Conservation (phyloP, 129 eudicot species). For the Deinandra increscens region DNA sequence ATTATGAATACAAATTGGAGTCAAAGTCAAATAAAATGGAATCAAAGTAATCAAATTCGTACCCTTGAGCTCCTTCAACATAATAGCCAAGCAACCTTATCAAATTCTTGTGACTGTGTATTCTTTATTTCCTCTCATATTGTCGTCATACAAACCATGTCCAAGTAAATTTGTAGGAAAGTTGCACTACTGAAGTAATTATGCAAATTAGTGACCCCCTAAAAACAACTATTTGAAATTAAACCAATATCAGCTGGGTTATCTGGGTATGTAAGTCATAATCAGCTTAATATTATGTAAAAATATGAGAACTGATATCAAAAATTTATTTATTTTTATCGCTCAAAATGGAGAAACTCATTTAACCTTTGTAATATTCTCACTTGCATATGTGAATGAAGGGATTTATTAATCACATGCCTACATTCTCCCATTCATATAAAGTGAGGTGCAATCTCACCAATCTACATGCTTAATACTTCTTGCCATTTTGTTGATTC, state of each 20-base stretch:
- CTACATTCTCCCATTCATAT: too few relatives aligned
- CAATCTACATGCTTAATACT: background rate
- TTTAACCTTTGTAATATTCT: background rate
- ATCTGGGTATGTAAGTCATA: background rate
- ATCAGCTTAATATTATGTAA: background rate
- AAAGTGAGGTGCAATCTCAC: background rate
- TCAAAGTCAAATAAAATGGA: too few relatives aligned
- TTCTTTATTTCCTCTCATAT: too few relatives aligned
- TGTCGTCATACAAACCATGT: too few relatives aligned
- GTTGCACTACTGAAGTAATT: background rate
- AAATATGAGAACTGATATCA: background rate
- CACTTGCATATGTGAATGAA: background rate
- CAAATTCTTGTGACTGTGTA: too few relatives aligned
- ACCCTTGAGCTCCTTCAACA: too few relatives aligned
- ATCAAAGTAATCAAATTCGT: too few relatives aligned
- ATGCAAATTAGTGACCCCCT: background rate
- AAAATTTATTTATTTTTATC: background rate
- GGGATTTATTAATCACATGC: background rate
- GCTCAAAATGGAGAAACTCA: background rate
- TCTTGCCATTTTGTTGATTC: too few relatives aligned
- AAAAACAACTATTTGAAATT: background rate
- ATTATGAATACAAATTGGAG: too few relatives aligned
- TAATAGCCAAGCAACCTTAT: too few relatives aligned
- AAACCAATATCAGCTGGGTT: background rate
- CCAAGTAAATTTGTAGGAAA: slow-evolving; percentile 1